Evolutionary conservation across 2,329 filamentous ascomycete genomes (phyloP), one percentile per base, ranked within the genome.

Genomic region (Trichoderma atrobrunneum): DNA sequence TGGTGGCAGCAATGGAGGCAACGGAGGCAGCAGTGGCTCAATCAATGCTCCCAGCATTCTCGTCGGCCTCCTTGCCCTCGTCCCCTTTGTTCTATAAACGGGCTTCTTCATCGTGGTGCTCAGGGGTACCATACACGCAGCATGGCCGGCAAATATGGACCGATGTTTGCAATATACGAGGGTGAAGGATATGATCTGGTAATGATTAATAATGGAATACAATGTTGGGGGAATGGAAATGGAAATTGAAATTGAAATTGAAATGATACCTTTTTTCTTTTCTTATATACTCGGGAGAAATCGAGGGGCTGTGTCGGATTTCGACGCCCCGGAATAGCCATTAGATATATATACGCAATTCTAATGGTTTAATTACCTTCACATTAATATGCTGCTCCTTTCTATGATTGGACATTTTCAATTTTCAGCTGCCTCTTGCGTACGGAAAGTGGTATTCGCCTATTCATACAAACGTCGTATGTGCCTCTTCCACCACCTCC

Each of bases 51-150:
- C 78, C 6, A 75, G 60, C 61, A 60, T 75, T 21, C 39, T 80
- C 28, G 68, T 75, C 24, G 77, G 76, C 14, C 70, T 78, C 11
- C 14, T 79, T 14, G 78, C 72, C 8, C 59, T 78, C 3, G 32
- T 76, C 32, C 78, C 78, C 63, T 72, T 80, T 26, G 12, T 79
- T 56, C 73, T 79, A n/a, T 80, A 73, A 75, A n/a, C 56, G 1
- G 8, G 1, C 2, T 51, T 8, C 14, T 28, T 5, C 16, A 4
- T 24, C 36, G 16, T n/a, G 39, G 16, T 26, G 36, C 7, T 28
- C 16, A 18, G 12, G 30, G 14, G 11, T 36, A 24, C 24, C 10
- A 61, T n/a, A 36, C 6, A 36, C n/a, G n/a, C 21, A 18, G 34
- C 16, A 2, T 14, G 3, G 7, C 6, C 5, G 11, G 16, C 62